phyloP scores from a whole-genome alignment of 768 basidiomycete genomes.

The Macrocybe gigantea region DNA sequence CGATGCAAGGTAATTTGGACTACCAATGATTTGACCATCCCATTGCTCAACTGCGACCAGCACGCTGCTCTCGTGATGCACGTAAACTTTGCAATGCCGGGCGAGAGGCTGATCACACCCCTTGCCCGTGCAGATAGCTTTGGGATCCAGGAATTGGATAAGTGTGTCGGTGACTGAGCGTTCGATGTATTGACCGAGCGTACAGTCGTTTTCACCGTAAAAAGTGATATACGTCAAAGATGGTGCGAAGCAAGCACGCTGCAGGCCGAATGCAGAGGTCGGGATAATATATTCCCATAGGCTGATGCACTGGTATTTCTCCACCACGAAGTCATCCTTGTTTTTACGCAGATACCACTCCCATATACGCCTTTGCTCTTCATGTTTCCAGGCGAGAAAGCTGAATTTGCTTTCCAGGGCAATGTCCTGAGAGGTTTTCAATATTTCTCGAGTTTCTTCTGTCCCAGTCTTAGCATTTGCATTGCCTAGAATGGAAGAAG shows the following conservation, averaged over 20 bases:
- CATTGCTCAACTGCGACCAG: slow-evolving; percentile 86
- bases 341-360: slow-evolving; percentile 93
- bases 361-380: slow-evolving; percentile 88
- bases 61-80: slow-evolving; percentile 82
- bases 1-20: slow-evolving; percentile 44
- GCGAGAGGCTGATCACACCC: slow-evolving; percentile 77
- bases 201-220: slow-evolving; percentile 90
- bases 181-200: slow-evolving; percentile 92
- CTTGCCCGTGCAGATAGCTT: slow-evolving; percentile 76
- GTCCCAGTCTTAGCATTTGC: slow-evolving; percentile 19
- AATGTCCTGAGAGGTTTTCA: slow-evolving; percentile 69
- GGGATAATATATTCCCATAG: slow-evolving; percentile 80
- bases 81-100: slow-evolving; percentile 84
- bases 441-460: slow-evolving; percentile 18
- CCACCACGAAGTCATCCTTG: slow-evolving; percentile 79
- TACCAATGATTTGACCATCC: slow-evolving; percentile 70
- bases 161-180: slow-evolving; percentile 64
- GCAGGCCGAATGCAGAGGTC: slow-evolving; percentile 55
- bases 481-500: not conserved
- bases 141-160: slow-evolving; percentile 64
- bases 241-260: slow-evolving; percentile 77
- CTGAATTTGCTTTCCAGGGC: slow-evolving; percentile 65
- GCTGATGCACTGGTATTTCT: slow-evolving; percentile 88
- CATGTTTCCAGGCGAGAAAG: slow-evolving; percentile 71
- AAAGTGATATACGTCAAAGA: slow-evolving; percentile 70